Conservation (phyloP, 192 early-diverging fungal genomes). For the Rhizophlyctis rosea region DNA sequence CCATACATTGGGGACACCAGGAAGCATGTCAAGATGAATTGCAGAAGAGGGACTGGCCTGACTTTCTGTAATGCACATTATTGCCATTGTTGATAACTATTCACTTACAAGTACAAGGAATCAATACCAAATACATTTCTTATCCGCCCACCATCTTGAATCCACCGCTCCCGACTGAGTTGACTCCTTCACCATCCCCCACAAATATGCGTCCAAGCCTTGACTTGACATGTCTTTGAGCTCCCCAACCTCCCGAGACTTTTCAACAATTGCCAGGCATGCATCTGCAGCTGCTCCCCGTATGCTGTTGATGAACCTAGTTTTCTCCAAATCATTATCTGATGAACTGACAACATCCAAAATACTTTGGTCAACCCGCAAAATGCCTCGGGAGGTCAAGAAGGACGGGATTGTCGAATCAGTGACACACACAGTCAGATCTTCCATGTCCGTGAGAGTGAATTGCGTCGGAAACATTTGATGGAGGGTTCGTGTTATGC, state of each 20-base stretch:
- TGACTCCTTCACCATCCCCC: not conserved
- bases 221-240: not conserved
- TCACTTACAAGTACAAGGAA: too few species aligned
- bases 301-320: too few species aligned
- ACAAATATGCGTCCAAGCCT: conserved; percentile 7
- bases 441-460: conserved; percentile 61
- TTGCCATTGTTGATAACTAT: too few species aligned
- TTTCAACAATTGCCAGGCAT: not conserved
- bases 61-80: too few species aligned
- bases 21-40: too few species aligned
- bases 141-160: not conserved
- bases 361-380: too few species aligned
- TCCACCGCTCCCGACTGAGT: not conserved
- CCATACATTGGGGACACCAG: too few species aligned
- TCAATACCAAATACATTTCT: not conserved
- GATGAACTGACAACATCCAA: too few species aligned
- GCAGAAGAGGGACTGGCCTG: too few species aligned
- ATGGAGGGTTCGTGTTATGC: conserved; percentile 63
- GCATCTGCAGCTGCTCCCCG: conserved; percentile 8
- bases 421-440: conserved; percentile 62
- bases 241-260: not conserved
- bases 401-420: conserved; percentile 75
- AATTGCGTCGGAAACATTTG: conserved; percentile 51
- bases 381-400: conserved; percentile 35
- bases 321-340: too few species aligned